Percentiles rank a stretch among this genome's conserved stretches.
phyloP scores from a whole-genome alignment of 1,284 basidiomycete species.

The Anthracocystis walkeri region DNA sequence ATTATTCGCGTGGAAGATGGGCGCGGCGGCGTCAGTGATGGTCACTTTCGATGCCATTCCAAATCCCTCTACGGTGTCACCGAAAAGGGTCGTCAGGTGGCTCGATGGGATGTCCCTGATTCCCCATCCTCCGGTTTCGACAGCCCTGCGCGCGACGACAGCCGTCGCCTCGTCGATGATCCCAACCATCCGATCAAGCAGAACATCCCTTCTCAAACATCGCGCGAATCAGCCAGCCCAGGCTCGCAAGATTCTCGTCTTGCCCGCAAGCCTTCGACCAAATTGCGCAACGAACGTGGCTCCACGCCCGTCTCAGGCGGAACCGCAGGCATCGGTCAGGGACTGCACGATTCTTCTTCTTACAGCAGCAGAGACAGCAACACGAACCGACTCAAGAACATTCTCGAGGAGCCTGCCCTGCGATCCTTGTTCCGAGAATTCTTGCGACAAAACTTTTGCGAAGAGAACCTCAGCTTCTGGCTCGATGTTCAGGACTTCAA shows the following conservation, averaged over 20 bases:
- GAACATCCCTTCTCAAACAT: not conserved
- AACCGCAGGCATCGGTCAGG: constrained; percentile 32
- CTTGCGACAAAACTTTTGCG: constrained; percentile 92
- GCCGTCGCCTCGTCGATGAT: constrained; percentile 18
- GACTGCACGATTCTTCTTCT: constrained; percentile 45
- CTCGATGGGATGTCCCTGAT: constrained; percentile 75
- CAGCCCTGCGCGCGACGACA: constrained; percentile 28
- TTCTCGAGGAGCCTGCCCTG: constrained; percentile 91
- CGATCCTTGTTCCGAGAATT: constrained; percentile 93
- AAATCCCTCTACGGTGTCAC: constrained; percentile 95
- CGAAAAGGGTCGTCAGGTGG: constrained; percentile 85
- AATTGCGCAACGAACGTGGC: constrained; percentile 72
- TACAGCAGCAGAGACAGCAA: constrained; percentile 76
- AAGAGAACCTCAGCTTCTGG: constrained; percentile 98
- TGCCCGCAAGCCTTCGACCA: constrained; percentile 81
- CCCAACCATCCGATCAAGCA: constrained; percentile 5
- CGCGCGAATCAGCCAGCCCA: constrained; percentile 31
- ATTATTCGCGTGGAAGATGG: constrained; percentile 61
- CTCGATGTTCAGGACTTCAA: constrained; percentile 97
- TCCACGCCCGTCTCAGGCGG: constrained; percentile 7
- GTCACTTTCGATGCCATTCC: constrained; percentile 91
- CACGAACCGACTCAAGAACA: constrained; percentile 90
- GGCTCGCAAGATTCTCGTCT: constrained; percentile 75
- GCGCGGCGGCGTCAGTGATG: constrained; percentile 49
- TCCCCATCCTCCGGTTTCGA: constrained; percentile 20